Evolutionary conservation across 257 asterid genomes (phyloP), one percentile per base, ranked within the genome.

Genomic region (Rauvolfia tetraphylla): DNA sequence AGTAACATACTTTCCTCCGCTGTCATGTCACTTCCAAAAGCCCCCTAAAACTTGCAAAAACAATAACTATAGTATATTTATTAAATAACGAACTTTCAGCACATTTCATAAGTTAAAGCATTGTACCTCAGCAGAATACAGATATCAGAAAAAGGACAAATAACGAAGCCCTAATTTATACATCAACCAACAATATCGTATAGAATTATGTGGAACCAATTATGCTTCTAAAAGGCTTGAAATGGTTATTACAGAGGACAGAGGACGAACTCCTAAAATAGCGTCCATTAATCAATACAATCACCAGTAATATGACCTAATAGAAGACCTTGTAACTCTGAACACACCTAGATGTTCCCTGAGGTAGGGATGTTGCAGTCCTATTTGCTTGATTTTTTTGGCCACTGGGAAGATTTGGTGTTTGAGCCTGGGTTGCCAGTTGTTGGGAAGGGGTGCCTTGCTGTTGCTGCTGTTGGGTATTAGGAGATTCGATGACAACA

Each of bases 291-390:
- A 75, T 78, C 83, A 86, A 86, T 92, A 90, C 96, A 90, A 59
- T 75, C 87, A 77, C 84, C 80, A 75, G 77, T 81, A 78, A 80
- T 83, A 82, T 78, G 75, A 88, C 91, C 96, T 89, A 90, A 82
- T 85, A 83, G 87, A 94, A 89, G 94, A 87, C 90, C 91, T 90
- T 88, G 89, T 84, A 78, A 82, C 88, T 87, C 88, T 81, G 91
- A 86, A 94, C 98, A 89, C 92, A 94, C 98, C 98, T 94, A 92
- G 97, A 86, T 84, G 93, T 87, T 89, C 98, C 98, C 89, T 90
- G 98, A 80, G 98, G 97, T 86, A 94, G 88, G 79, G 97, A 88
- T 74, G 90, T 81, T 1, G 97, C 89, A 42, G 69, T 79, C 87
- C 86, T 89, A 87, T 78, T 88, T 71, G 89, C 83, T 85, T 87